These are phyloP conservation scores for Podospora conica DNA, from an alignment of 495 filamentous ascomycete genomes.

Conservation along the genomic window DNA sequence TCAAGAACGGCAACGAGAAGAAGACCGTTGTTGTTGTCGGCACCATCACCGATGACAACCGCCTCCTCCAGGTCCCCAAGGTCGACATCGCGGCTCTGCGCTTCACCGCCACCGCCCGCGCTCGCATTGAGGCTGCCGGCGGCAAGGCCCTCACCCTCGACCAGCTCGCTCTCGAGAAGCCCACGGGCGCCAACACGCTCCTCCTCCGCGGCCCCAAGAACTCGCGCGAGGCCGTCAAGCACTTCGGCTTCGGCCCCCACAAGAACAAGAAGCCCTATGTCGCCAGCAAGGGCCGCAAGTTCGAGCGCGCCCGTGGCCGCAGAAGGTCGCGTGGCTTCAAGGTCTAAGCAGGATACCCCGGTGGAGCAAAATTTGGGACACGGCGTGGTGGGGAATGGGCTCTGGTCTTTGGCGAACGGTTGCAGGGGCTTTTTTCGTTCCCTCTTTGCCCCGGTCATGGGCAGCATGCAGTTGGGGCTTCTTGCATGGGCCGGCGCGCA, in stretches of 20 bases:
- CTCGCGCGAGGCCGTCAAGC: conserved; percentile 92
- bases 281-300: conserved; percentile 97
- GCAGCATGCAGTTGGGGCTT: conserved; percentile 1
- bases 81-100: conserved; percentile 84
- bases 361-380: conserved; percentile 3
- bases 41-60: conserved; percentile 95
- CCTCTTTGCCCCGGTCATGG: conserved; percentile 7
- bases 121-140: conserved; percentile 85
- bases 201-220: conserved; percentile 97
- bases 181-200: conserved; percentile 90
- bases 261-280: conserved; percentile 98
- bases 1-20: conserved; percentile 62
- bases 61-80: conserved; percentile 82
- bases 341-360: conserved; percentile 58
- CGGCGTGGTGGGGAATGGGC: conserved; percentile 17
- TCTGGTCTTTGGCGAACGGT: conserved; percentile 5
- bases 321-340: conserved; percentile 97
- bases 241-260: conserved; percentile 97
- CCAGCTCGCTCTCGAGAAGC: conserved; percentile 87
- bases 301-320: conserved; percentile 95
- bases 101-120: conserved; percentile 92
- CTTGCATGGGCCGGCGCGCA: conserved; percentile 12
- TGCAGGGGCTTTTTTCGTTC: conserved; percentile 5
- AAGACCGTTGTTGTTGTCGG: conserved; percentile 92
- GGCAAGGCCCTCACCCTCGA: conserved; percentile 92